Evolutionary conservation across 805 yeast species (phyloP).

Genomic region (Candida sanyiensis): DNA sequence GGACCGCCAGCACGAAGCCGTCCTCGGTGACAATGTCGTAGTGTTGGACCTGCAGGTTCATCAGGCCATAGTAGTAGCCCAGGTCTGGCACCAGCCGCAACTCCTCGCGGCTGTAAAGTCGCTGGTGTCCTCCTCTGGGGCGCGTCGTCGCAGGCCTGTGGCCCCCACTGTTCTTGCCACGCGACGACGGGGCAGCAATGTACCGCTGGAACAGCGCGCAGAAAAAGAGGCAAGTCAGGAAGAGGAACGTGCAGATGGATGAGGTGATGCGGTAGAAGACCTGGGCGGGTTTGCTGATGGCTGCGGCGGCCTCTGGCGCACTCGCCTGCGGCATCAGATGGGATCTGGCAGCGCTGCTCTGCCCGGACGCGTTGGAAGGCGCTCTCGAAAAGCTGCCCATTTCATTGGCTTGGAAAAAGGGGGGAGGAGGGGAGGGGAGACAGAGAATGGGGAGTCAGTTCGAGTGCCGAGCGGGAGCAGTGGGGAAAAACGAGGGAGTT

Average conservation of each 20-base stretch:
- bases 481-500: no score
- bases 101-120: constrained; percentile 25
- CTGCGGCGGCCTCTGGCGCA: not conserved
- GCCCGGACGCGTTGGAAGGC: no score
- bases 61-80: constrained; percentile 58
- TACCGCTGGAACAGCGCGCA: constrained; percentile 12
- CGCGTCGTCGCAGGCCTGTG: not conserved
- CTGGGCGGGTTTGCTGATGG: not conserved
- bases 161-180: not conserved
- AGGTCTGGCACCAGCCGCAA: constrained; percentile 45
- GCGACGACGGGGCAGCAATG: not conserved
- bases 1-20: constrained; percentile 66
- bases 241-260: constrained; percentile 12
- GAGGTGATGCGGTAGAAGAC: constrained; percentile 12
- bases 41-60: constrained; percentile 54
- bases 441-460: no score
- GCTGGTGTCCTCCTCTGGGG: not conserved
- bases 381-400: no score
- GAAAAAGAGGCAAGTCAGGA: constrained; percentile 12
- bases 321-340: not conserved
- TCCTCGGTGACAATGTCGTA: constrained; percentile 67
- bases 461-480: no score
- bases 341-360: not conserved
- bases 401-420: no score
- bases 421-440: no score